Base-by-base conservation (phyloP, 108 stramenopile genomes). In the Bacterosira constricta region DNA sequence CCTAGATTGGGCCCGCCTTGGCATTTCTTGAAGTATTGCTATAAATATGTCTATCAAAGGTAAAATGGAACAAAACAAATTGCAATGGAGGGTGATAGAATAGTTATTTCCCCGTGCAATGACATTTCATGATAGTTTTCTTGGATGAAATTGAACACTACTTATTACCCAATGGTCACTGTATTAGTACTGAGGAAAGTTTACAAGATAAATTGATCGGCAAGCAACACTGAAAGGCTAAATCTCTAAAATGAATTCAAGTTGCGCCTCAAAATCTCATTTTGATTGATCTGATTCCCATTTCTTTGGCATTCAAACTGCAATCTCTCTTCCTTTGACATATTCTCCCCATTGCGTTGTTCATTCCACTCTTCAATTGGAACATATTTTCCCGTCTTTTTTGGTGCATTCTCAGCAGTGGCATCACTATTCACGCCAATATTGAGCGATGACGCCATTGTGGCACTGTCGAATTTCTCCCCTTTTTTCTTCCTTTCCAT, bases 331-430 rank as follows among this genome's bases (percentile, higher is more conserved):
- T 93, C 90, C 79, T 78, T 80, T 5, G 81, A 47, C 63, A 89
- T 64, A 29, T 69, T 81, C 1, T 80, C 81, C 31, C 57, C 80
- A 20, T 66, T 66, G 8, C 79, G 77, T 51, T 78, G 35, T 20
- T 65, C 82, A 68, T 93, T 85, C 92, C 92, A 93, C 23, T 93
- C 86, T 83, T 93, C 92, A 47, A 90, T 88, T 2, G 75, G 86
- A 63, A 79, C 41, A 39, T 87, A 86, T 80, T 55, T 63, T 30
- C 79, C 76, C 38, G 75, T 72, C 31, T 73, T 73, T 54, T 83
- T 81, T 42, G 23, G 12, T 10, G 8, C 34, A 0, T 31, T 45
- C 20, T 29, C 58, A 8, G 18, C 35, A 10, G 10, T 18, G 0
- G 25, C 59, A 32, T 38, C 69, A 18, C 49, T 42, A 38, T 52